Evolutionary conservation across 2,329 filamentous ascomycete species (phyloP).

Genomic region (Fusarium compactum): DNA sequence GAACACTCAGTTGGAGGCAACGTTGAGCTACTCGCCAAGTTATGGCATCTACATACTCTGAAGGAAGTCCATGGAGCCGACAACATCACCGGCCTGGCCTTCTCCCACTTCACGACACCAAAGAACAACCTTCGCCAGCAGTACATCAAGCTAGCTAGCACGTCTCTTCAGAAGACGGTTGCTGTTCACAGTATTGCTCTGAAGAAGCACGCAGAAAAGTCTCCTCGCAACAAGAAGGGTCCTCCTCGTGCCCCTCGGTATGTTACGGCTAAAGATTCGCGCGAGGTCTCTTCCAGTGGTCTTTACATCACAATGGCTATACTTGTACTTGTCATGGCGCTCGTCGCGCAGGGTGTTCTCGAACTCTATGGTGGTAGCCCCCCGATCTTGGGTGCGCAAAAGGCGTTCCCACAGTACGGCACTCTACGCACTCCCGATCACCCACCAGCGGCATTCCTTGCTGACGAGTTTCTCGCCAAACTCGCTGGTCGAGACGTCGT

Average conservation of each 20-base stretch:
- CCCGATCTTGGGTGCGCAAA: constrained; percentile 67
- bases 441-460: constrained; percentile 45
- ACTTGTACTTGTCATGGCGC: constrained; percentile 70
- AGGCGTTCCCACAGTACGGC: constrained; percentile 63
- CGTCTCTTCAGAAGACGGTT: constrained; percentile 82
- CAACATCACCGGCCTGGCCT: constrained; percentile 70
- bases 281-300: constrained; percentile 62
- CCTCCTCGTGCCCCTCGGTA: constrained; percentile 72
- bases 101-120: constrained; percentile 69
- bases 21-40: constrained; percentile 63
- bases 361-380: constrained; percentile 71
- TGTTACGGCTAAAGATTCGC: constrained; percentile 72
- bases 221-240: constrained; percentile 52
- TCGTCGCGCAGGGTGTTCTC: constrained; percentile 72
- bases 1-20: constrained; percentile 69
- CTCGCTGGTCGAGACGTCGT: constrained; percentile 53
- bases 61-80: constrained; percentile 65
- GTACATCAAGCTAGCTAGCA: constrained; percentile 79
- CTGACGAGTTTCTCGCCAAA: constrained; percentile 53
- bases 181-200: constrained; percentile 85
- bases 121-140: constrained; percentile 56
- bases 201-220: constrained; percentile 56
- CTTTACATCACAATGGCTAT: constrained; percentile 67
- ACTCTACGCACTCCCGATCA: constrained; percentile 47
- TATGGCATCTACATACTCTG: constrained; percentile 66